Evolutionary conservation across 257 asterid species (phyloP).

Genomic region (Sherardia arvensis): DNA sequence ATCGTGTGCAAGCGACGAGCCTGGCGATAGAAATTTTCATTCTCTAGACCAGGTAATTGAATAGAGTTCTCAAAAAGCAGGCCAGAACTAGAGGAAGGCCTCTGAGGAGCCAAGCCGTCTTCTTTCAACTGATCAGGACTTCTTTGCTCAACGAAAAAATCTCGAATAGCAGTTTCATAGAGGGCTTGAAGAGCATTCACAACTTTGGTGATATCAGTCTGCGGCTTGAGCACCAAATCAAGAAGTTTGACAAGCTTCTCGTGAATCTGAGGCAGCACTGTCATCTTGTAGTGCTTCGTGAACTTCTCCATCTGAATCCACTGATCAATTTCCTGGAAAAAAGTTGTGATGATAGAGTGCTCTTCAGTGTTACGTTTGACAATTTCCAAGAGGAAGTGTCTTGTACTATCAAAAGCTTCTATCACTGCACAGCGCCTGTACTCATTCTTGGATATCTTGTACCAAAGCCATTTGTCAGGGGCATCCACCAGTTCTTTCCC

Average conservation of each 20-base stretch:
- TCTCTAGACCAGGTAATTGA: slow-evolving; percentile 61
- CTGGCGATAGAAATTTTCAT: slow-evolving; percentile 84
- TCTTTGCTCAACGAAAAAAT: slow-evolving; percentile 69
- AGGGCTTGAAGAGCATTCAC: slow-evolving; percentile 95
- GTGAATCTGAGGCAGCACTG: slow-evolving; percentile 58
- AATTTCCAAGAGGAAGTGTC: slow-evolving; percentile 66
- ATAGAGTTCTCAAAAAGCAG: slow-evolving; percentile 78
- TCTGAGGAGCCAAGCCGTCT: slow-evolving; percentile 84
- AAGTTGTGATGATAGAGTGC: slow-evolving; percentile 66
- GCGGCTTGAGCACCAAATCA: slow-evolving; percentile 52
- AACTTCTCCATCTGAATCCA: slow-evolving; percentile 71
- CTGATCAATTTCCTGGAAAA: slow-evolving; percentile 81
- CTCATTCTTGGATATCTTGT: too few relatives aligned
- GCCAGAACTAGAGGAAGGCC: slow-evolving; percentile 41
- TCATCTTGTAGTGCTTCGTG: slow-evolving; percentile 61
- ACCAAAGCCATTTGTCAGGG: slow-evolving; percentile 92
- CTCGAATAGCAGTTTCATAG: slow-evolving; percentile 86
- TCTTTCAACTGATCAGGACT: slow-evolving; percentile 64
- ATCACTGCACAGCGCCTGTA: too few relatives aligned
- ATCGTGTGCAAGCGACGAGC: slow-evolving; percentile 82
- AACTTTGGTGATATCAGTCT: slow-evolving; percentile 53
- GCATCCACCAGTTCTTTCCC: slow-evolving; percentile 95
- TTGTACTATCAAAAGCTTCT: too few relatives aligned
- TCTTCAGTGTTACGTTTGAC: slow-evolving; percentile 70
- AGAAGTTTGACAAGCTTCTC: slow-evolving; percentile 74